phyloP scores from a whole-genome alignment of 768 basidiomycete genomes.

The Tylopilus sp. region DNA sequence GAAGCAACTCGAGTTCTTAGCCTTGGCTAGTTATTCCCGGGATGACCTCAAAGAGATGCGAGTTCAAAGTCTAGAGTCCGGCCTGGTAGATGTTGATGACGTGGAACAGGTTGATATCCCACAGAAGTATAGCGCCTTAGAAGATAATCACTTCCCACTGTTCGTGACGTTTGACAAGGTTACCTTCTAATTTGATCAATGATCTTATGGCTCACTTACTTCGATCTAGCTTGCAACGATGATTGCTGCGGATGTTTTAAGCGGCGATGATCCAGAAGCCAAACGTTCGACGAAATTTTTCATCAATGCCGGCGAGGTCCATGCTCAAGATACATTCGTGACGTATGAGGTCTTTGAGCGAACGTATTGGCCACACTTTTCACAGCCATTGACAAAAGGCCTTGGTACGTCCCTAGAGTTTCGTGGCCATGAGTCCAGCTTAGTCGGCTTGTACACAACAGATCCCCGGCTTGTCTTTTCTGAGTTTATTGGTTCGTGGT shows the following conservation, averaged over 20 bases:
- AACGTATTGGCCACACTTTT: slow-evolving; percentile 59
- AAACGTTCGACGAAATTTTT: slow-evolving; percentile 13
- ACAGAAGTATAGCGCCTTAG: slow-evolving; percentile 48
- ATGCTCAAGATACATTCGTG: slow-evolving; percentile 29
- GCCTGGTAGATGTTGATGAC: slow-evolving; percentile 32
- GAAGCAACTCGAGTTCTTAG: slow-evolving; percentile 47
- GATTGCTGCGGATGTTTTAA: slow-evolving; percentile 24
- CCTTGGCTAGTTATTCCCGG: slow-evolving; percentile 33
- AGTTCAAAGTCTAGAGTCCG: slow-evolving; percentile 24
- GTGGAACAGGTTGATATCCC: slow-evolving; percentile 35
- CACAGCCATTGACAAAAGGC: slow-evolving; percentile 46
- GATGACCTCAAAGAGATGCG: slow-evolving; percentile 33
- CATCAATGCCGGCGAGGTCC: slow-evolving; percentile 6
- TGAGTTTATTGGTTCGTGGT: slow-evolving; percentile 55
- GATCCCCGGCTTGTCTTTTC: slow-evolving; percentile 62
- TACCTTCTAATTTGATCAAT: slow-evolving; percentile 4
- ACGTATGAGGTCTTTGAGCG: slow-evolving; percentile 48
- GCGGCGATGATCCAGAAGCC: slow-evolving; percentile 1
- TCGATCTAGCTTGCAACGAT: slow-evolving; percentile 20
- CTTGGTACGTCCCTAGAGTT: slow-evolving; percentile 40
- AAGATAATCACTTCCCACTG: slow-evolving; percentile 63
- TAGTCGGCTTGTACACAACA: slow-evolving; percentile 20
- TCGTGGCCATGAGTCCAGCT: background rate
- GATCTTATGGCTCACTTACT: background rate
- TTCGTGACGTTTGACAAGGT: slow-evolving; percentile 64